Evolutionary conservation across 768 basidiomycete genomes (phyloP), one percentile per base, ranked within the genome.

Genomic region (Tremella mesenterica): DNA sequence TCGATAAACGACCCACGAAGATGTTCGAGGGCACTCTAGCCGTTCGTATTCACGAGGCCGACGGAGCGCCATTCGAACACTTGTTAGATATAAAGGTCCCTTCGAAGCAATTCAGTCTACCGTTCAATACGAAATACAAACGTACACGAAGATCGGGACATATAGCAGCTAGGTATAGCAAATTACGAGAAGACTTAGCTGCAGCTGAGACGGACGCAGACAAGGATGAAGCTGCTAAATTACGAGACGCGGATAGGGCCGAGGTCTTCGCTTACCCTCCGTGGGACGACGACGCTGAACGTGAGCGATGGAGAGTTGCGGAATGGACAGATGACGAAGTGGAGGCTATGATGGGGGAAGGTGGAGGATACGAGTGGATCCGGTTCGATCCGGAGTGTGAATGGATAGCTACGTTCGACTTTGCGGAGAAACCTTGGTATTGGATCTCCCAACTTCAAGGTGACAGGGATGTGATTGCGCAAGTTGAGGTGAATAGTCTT

Each of bases 11-110:
- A 44, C 91, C 92, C 20, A 86, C 95, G 1, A 76, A 81, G 6
- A 83, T 88, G 63, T 99, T 99, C 62, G 92, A 96, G 83, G 95
- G 95, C 16, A 88, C 91, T 78, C 89, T 99, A 85, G 97, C 95
- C 25, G 85, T 99, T 54, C 88, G 95, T 27, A 95, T 97, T 48
- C 93, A 97, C 67, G 95, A 99, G 77, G 95, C 93, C 0, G 95
- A 99, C 70, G 95, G 93, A 2, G 97, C 95, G 31, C 93, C 95
- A 0, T 97, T 96, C 69, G 95, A 99, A 71, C 95, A 99, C 69
- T 89, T 99, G 21, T 78, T 99, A 36, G 90, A 95, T 69, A 88
- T 97, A 55, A 83, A 84, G 34, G 81, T 80, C 23, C 74, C 82
- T 1, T 88, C 85, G 77, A 96, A 96, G 70, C 85, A 85, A n/a